Evolutionary conservation across 2,329 filamentous ascomycete genomes (phyloP), one percentile per base, ranked within the genome.

Genomic region (Pseudogymnoascus destructans): DNA sequence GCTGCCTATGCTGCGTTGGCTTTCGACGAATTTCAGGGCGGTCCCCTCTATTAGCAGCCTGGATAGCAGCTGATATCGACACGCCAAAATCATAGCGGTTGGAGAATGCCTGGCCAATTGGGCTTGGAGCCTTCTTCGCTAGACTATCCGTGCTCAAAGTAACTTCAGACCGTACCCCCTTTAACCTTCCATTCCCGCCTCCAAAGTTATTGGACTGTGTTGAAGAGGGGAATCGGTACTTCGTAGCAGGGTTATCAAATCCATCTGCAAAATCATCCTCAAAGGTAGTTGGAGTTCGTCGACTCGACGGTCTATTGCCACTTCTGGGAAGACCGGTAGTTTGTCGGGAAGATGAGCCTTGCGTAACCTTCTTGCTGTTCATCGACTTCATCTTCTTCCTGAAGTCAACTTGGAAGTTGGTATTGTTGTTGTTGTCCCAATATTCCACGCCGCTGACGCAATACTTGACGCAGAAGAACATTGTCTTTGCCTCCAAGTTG

Each of bases 331-430:
- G 73, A 27, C 78, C 73, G 63, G 75, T 77, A 11, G 71, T 67
- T 8, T 80, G 71, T 42, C 79, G 77, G 38, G 77, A 75, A 8
- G 74, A 72, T 10, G 77, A 73, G 9, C 78, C 75, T 61, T 78
- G 74, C 25, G 74, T 70, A 59, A 74, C 74, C 60, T 75, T 76
- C 74, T 82, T 83, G 63, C 78, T 78, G 61, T 73, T 81, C 66
- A 78, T 78, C 15, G 79, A 75, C 61, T 87, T 79, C 64, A 79
- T 72, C 74, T 88, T 90, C 78, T 91, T 95, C 63, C 78, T 77
- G 74, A 98, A 98, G 70, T 95, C 90, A 58, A 97, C 81, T 71
- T 96, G 91, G 74, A 93, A 98, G 73, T 98, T 97, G 72, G 82
- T 80, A 27, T 77, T 75, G 65, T 77, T 76, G 70, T 98, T 98